A percentile compares a stretch with the other conserved stretches of the same genome.
phyloP scores from a whole-genome alignment of 768 basidiomycete species.

The Lactifluus pinguis region DNA sequence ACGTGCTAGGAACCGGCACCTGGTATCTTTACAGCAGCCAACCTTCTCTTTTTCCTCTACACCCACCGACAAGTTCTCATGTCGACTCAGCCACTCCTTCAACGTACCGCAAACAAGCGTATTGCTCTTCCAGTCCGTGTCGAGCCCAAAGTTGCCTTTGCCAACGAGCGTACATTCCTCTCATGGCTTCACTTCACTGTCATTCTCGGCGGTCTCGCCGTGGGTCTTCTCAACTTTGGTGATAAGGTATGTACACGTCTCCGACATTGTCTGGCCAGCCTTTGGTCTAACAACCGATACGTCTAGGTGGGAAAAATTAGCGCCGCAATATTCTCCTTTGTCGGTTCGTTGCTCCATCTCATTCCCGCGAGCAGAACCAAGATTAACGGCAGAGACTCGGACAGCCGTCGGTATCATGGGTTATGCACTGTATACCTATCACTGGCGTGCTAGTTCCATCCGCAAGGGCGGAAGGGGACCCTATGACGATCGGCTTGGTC shows the following conservation, averaged over 20 bases:
- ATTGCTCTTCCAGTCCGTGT: constrained; percentile 94
- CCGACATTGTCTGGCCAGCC: neutral
- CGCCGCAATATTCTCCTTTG: constrained; percentile 91
- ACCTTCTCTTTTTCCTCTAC: neutral
- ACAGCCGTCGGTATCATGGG: constrained; percentile 94
- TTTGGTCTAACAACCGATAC: neutral
- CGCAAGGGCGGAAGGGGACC: constrained; percentile 86
- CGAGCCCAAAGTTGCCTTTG: constrained; percentile 92
- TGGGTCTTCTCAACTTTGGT: constrained; percentile 95
- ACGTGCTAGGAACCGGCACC: too few relatives aligned
- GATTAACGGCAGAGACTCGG: neutral
- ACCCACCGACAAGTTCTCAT: constrained; percentile 32
- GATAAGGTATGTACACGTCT: constrained; percentile 56
- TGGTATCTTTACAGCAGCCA: neutral
- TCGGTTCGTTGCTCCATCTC: constrained; percentile 47
- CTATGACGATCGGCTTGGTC: constrained; percentile 93
- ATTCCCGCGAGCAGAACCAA: neutral
- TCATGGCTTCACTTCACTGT: constrained; percentile 99
- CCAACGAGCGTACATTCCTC: constrained; percentile 91
- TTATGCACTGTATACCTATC: constrained; percentile 91
- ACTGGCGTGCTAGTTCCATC: constrained; percentile 93
- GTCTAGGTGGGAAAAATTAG: constrained; percentile 85
- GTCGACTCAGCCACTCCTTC: constrained; percentile 97
- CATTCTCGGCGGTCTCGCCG: constrained; percentile 91
- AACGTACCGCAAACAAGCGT: constrained; percentile 86